Base-by-base conservation (phyloP, 495 filamentous ascomycete genomes). In the Rusavskia elegans region DNA sequence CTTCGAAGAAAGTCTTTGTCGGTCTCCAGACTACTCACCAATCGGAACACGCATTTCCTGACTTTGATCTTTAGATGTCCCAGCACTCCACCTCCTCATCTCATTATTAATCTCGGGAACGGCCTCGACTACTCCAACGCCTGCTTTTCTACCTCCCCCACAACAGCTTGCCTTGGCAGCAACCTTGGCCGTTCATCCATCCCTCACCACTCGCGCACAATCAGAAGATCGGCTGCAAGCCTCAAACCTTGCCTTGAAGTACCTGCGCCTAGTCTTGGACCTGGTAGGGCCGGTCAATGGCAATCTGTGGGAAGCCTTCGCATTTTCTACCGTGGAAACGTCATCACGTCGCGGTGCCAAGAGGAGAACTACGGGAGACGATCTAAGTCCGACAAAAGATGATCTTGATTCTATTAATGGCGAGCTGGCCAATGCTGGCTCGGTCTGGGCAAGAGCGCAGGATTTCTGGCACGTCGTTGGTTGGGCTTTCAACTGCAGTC, bases 401-500 rank as follows among this genome's bases (percentile, higher is more conserved):
- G 59, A 69, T 51, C 61, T 64, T 4, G 73, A 70, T 13, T 72
- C 72, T 38, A 55, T 68, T 29, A 68, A 72, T 21, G 65, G 74
- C 16, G 70, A 75, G 0, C 65, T 89, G 27, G 82, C 78, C 1
- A 74, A 77, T 21, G 66, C 72, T n/a, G 77, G 78, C 10, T 78
- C 84, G 2, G 46, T 96, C 6, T 94, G 85, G 78, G 64, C 68
- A 16, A 72, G 77, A 19, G 86, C 81, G 0, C 79, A 83, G 25
- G 86, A 94, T 60, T 90, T 97, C 55, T 98, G 93, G 87, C 77
- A 83, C 39, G 75, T 84, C 0, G 79, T 90, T 1, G 92, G 92
- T 4, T 97, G 92, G 92, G 82, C 85, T 0, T 94, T 96, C 64
- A 89, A 88, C 57, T 98, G 92, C 66, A 87, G 87, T 16, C 74